A percentile compares a stretch with the other conserved stretches of the same genome.
These are phyloP conservation scores for Micromonas commoda DNA, from an alignment of 139 green algal species.

Conservation along the genomic window DNA sequence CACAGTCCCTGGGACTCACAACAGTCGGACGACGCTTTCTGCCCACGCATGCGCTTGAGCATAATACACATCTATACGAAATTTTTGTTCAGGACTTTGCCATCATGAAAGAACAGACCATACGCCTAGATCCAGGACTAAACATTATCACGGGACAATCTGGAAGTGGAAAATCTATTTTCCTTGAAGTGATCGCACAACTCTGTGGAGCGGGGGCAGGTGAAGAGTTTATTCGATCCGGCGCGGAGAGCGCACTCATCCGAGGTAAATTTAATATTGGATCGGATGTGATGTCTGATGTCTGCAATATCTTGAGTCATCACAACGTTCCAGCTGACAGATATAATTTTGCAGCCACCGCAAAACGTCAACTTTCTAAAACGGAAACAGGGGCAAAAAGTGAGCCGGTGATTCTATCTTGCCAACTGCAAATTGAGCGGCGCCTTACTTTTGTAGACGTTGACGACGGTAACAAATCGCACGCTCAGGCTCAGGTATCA, in stretches of 20 bases:
- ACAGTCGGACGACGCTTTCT: too few species aligned
- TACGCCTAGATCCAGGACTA: slow-evolving; percentile 63
- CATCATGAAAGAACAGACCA: slow-evolving; percentile 54
- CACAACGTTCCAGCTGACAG: not conserved
- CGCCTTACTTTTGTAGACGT: too few species aligned
- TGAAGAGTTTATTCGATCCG: not conserved
- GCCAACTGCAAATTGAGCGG: slow-evolving; percentile 2
- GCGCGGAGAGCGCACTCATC: not conserved
- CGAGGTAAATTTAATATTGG: slow-evolving; percentile 13
- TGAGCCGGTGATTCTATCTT: not conserved
- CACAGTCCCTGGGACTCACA: too few species aligned
- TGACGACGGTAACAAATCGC: too few species aligned
- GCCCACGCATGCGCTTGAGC: too few species aligned
- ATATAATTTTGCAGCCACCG: not conserved
- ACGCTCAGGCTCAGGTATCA: too few species aligned
- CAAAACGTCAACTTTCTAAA: not conserved
- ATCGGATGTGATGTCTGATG: not conserved
- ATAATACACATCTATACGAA: too few species aligned
- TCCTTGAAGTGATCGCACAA: slow-evolving; percentile 47
- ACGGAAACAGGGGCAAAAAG: slow-evolving; percentile 29
- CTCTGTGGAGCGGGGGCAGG: not conserved
- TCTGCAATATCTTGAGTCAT: not conserved
- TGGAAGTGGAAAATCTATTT: slow-evolving; percentile 77
- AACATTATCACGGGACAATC: slow-evolving; percentile 81
- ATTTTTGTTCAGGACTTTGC: slow-evolving; percentile 78